A percentile compares a stretch with the other conserved stretches of the same genome.
These are phyloP conservation scores for Fusarium falciforme DNA, from an alignment of 2,329 filamentous ascomycete species.

Conservation along the genomic window DNA sequence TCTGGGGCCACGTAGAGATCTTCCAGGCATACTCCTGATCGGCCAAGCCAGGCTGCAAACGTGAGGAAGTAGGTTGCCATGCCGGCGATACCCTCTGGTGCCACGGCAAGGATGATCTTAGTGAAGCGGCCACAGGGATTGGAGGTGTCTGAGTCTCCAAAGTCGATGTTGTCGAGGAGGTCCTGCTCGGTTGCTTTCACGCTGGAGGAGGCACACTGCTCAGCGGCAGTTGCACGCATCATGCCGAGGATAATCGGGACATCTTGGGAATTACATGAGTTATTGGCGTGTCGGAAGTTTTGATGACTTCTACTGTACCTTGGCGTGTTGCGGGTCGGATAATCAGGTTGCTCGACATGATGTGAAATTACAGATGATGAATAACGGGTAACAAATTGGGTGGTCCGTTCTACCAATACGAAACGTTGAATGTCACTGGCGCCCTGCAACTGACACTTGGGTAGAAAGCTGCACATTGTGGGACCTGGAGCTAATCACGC, in stretches of 20 bases:
- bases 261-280: neutral
- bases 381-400: neutral
- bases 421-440: neutral
- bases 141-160: neutral
- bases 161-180: conserved; percentile 2
- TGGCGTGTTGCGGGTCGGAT: conserved; percentile 1
- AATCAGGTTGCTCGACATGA: neutral
- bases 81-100: conserved; percentile 13
- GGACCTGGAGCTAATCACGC: conserved; percentile 1
- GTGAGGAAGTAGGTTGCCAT: conserved; percentile 19
- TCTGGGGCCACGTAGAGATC: conserved; percentile 7
- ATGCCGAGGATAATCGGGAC: conserved; percentile 4
- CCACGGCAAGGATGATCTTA: conserved; percentile 1
- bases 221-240: conserved; percentile 9
- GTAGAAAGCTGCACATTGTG: neutral
- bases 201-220: neutral
- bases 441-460: neutral
- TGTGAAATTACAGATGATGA: neutral
- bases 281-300: neutral
- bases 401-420: neutral
- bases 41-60: conserved; percentile 6
- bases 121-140: neutral
- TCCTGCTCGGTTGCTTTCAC: conserved; percentile 12
- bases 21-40: conserved; percentile 3
- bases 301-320: neutral